These are phyloP conservation scores for Mortierella antarctica DNA, from an alignment of 192 early-diverging fungal genomes.

Conservation along the genomic window DNA sequence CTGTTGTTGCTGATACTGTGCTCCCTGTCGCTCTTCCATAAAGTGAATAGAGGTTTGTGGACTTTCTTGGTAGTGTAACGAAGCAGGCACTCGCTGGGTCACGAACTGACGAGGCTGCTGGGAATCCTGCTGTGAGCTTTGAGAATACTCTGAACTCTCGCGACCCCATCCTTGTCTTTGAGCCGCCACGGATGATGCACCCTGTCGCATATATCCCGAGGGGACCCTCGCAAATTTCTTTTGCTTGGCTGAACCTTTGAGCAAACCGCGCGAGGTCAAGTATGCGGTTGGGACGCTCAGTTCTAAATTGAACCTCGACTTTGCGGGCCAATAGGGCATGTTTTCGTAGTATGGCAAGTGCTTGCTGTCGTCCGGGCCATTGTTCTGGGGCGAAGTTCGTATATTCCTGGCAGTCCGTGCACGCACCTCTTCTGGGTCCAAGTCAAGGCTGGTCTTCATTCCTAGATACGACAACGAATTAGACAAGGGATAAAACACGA, in stretches of 20 bases:
- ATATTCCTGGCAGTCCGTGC: slow-evolving; percentile 4
- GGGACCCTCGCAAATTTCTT: background rate
- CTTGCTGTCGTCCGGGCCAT: background rate
- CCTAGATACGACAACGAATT: slow-evolving; percentile 9
- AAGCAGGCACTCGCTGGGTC: too few species aligned
- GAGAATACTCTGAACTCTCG: too few species aligned
- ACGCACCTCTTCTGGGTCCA: slow-evolving; percentile 43
- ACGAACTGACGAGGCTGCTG: too few species aligned
- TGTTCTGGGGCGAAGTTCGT: slow-evolving; percentile 8
- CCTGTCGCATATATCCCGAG: too few species aligned
- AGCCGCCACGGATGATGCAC: too few species aligned
- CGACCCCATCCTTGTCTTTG: too few species aligned
- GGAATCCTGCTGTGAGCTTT: too few species aligned
- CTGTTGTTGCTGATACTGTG: background rate
- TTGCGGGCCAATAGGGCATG: slow-evolving; percentile 42
- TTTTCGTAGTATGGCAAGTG: slow-evolving; percentile 15
- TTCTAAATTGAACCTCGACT: slow-evolving; percentile 35
- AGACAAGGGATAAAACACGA: background rate
- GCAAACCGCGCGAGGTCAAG: slow-evolving; percentile 27
- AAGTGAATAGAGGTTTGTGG: too few species aligned
- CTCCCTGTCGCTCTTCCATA: background rate
- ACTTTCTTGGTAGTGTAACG: too few species aligned
- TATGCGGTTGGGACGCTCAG: slow-evolving; percentile 46
- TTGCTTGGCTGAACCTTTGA: slow-evolving; percentile 22
- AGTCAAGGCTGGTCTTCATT: slow-evolving; percentile 41